Conservation (phyloP, 495 filamentous ascomycete species). For the Daldinia concentrica region DNA sequence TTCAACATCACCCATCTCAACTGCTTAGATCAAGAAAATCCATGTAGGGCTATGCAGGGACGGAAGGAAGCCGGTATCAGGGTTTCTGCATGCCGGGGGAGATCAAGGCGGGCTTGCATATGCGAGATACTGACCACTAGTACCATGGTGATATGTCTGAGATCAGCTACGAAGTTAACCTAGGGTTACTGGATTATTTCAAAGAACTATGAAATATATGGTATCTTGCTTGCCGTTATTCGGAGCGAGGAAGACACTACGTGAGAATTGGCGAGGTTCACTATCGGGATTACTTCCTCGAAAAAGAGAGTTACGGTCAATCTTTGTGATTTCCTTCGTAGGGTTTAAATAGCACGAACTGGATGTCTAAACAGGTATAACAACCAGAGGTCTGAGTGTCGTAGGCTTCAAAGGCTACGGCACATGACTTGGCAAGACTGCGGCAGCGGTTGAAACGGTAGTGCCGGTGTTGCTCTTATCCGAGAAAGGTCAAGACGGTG, state of each 20-base stretch:
- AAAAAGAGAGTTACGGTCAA: background rate
- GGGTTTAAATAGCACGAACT: background rate
- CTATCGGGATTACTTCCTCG: background rate
- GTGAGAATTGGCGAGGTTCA: background rate
- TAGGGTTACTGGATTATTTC: background rate
- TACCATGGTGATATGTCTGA: background rate
- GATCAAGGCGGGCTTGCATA: background rate
- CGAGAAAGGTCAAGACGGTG: background rate
- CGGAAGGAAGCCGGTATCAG: conserved; percentile 85
- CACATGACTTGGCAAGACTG: conserved; percentile 32
- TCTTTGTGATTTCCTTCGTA: background rate
- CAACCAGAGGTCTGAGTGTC: too few species aligned
- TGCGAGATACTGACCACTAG: background rate
- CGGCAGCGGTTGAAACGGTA: conserved; percentile 18
- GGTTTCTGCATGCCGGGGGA: conserved; percentile 47
- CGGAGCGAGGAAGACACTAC: background rate
- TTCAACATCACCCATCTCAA: background rate
- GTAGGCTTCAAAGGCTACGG: conserved; percentile 32
- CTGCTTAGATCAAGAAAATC: background rate
- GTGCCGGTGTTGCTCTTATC: conserved; percentile 6
- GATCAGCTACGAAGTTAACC: background rate
- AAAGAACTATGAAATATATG: background rate
- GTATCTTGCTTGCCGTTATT: background rate
- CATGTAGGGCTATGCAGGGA: conserved; percentile 10
- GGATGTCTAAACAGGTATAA: conserved; percentile 9